Evolutionary conservation across 495 filamentous ascomycete genomes (phyloP).

Genomic region (Neurospora tetraspora): DNA sequence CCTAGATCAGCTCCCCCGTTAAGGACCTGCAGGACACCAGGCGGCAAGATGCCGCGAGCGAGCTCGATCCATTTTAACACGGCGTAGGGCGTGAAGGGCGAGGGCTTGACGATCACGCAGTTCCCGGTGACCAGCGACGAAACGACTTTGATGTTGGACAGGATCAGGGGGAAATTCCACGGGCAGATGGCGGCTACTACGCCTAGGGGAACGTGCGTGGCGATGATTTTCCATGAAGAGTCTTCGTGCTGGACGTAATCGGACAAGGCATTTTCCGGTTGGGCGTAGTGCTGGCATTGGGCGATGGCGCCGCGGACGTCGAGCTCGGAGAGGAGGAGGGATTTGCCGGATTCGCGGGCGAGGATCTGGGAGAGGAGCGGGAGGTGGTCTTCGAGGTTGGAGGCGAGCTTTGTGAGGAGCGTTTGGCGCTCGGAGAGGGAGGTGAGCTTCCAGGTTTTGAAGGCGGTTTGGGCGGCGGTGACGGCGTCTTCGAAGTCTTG

Average conservation of each 20-base stretch:
- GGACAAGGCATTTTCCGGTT: background rate
- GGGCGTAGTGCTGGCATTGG: constrained; percentile 10
- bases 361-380: constrained; percentile 29
- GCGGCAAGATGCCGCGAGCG: constrained; percentile 48
- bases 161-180: constrained; percentile 56
- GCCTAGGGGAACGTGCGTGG: constrained; percentile 43
- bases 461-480: constrained; percentile 32
- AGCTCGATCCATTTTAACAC: constrained; percentile 56
- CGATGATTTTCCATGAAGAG: constrained; percentile 25
- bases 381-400: constrained; percentile 22
- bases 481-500: constrained; percentile 44
- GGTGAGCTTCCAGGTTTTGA: constrained; percentile 32
- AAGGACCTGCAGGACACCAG: constrained; percentile 57
- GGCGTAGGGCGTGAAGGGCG: constrained; percentile 60
- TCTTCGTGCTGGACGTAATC: constrained; percentile 41
- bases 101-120: constrained; percentile 53
- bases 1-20: constrained; percentile 61
- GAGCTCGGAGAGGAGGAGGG: constrained; percentile 5
- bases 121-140: constrained; percentile 50
- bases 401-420: constrained; percentile 43
- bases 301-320: constrained; percentile 18
- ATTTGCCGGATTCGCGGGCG: constrained; percentile 4
- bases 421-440: constrained; percentile 42
- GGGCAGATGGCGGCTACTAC: constrained; percentile 47
- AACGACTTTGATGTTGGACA: constrained; percentile 45